These are phyloP conservation scores for Somion occarium DNA, from an alignment of 1,284 basidiomycete genomes.

Conservation along the genomic window DNA sequence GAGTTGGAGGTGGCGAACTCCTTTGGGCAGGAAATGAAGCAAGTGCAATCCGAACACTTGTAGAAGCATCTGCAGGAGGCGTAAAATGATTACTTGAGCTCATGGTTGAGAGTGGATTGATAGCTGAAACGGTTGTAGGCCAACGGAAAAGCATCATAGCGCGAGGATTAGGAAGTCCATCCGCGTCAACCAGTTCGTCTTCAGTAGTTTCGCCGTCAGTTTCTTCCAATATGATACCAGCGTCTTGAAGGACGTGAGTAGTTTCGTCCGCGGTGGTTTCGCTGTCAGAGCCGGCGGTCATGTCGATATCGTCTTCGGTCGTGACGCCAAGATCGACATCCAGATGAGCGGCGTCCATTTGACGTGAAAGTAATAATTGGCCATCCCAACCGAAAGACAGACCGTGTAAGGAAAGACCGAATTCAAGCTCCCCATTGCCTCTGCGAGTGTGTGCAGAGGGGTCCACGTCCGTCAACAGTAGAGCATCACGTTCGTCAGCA, in stretches of 20 bases:
- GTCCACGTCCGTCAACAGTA: constrained; percentile 27
- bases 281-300: constrained; percentile 18
- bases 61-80: constrained; percentile 18
- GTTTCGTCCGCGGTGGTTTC: constrained; percentile 29
- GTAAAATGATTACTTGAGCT: constrained; percentile 31
- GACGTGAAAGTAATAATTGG: constrained; percentile 18
- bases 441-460: constrained; percentile 25
- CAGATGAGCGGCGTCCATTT: constrained; percentile 12
- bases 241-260: constrained; percentile 22
- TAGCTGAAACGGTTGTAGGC: constrained; percentile 56
- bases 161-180: constrained; percentile 65
- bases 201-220: constrained; percentile 39
- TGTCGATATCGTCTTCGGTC: constrained; percentile 24
- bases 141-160: constrained; percentile 68
- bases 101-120: constrained; percentile 70
- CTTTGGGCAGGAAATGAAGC: constrained; percentile 27
- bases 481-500: constrained; percentile 26
- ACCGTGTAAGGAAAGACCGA: constrained; percentile 24
- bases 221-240: constrained; percentile 28
- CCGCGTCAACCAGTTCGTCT: constrained; percentile 70
- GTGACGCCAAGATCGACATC: constrained; percentile 14
- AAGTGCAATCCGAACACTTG: constrained; percentile 25
- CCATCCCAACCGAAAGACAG: constrained; percentile 26
- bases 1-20: constrained; percentile 43
- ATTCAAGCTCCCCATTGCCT: constrained; percentile 23